Base-by-base conservation (phyloP, 202 grass and related monocot genomes). In the Setaria viridis region DNA sequence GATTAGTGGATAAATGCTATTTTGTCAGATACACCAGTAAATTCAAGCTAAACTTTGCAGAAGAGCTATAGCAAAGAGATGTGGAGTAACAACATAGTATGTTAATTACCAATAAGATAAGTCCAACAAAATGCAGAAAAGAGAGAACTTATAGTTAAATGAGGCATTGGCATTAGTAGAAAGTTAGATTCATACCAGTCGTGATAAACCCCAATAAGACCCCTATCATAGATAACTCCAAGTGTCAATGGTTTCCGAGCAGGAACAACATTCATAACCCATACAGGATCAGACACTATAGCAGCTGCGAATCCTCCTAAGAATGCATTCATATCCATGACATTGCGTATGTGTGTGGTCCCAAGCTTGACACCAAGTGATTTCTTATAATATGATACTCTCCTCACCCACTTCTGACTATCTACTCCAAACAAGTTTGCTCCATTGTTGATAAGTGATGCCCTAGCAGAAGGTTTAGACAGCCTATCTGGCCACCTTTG, bases 311-410 rank as follows among this genome's bases (percentile, higher is more conserved):
- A 99, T 72, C 93, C 93, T 80, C 97, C 93, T 62, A 94, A 67
- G 88, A 91, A 87, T 5, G 97, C 91, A 92, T 94, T 96, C 97
- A 94, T 99, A 87, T 99, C 97, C 97, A 96, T 96, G 42, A 96
- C 73, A 90, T 93, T 96, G 72, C 83, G 89, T 76, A 94, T 84
- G 48, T 56, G 67, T 66, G 88, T 37, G 45, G 74, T 94, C 6
- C 96, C 96, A 77, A 99, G 88, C 70, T 92, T 88, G 33, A 99
- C 77, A 46, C 91, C 88, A 59, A 99, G 93, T 42, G 88, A 86
- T 80, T 86, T 91, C 85, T 99, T 99, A 80, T 99, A 96, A 88
- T 93, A 91, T 53, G 85, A 82, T 71, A 99, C 88, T 84, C 87
- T 78, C 88, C 81, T 87, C 6, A 51, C 32, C 97, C 93, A 99